These are phyloP conservation scores for Erigeron canadensis DNA, from an alignment of 129 eudicot genomes.

Conservation along the genomic window DNA sequence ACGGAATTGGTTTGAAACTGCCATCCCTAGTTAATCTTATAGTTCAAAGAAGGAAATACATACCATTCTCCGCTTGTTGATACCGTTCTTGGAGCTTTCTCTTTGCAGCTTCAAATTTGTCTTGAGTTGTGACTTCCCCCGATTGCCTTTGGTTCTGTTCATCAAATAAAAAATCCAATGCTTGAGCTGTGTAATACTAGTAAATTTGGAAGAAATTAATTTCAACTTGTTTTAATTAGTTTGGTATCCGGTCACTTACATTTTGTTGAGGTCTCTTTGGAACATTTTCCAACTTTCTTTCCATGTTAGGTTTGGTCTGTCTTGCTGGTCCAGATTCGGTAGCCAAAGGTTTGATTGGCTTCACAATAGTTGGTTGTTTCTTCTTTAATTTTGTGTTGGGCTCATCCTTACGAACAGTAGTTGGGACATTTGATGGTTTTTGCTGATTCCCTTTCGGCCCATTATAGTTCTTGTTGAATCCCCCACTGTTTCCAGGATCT, in stretches of 20 bases:
- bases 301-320: conserved; percentile 40
- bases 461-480: conserved; percentile 58
- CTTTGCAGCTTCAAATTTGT: conserved; percentile 71
- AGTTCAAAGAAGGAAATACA: conserved; percentile 25
- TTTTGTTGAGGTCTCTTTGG: conserved; percentile 39
- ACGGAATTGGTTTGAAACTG: background rate
- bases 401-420: conserved; percentile 25
- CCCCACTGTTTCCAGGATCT: conserved; percentile 80
- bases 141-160: conserved; percentile 45
- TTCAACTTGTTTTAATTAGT: background rate
- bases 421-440: conserved; percentile 33
- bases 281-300: conserved; percentile 36
- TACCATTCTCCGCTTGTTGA: conserved; percentile 92
- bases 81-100: conserved; percentile 97
- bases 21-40: background rate
- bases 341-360: conserved; percentile 50
- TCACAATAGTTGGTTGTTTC: conserved; percentile 44
- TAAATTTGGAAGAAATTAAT: background rate
- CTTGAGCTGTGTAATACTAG: background rate
- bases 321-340: conserved; percentile 48
- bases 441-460: conserved; percentile 33
- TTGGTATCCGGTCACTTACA: conserved; percentile 34
- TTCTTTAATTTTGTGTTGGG: conserved; percentile 18
- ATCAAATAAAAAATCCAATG: conserved; percentile 17
- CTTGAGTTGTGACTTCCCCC: conserved; percentile 37